Conservation (phyloP, 1,139 yeast genomes). For the Debaryomyces nepalensis region DNA sequence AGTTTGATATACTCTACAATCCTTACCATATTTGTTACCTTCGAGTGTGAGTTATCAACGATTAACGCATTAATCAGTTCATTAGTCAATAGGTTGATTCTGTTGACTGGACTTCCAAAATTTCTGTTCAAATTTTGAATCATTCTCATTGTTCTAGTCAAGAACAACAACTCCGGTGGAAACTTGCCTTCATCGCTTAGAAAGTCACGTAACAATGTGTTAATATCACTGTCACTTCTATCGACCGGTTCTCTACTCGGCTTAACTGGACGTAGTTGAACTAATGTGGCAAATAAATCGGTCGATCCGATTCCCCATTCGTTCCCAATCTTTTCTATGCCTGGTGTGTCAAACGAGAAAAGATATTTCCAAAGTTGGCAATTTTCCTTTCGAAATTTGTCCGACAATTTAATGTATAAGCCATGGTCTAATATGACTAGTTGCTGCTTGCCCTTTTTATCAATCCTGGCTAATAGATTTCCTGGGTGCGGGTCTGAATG, state of each 20-base stretch:
- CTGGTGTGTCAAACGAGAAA: constrained; percentile 54
- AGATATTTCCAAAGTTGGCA: constrained; percentile 65
- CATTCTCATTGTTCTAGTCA: constrained; percentile 75
- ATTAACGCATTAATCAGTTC: constrained; percentile 48
- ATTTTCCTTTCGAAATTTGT: constrained; percentile 59
- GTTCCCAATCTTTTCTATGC: constrained; percentile 52
- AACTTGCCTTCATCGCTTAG: constrained; percentile 66
- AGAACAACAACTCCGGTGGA: constrained; percentile 67
- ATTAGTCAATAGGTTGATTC: constrained; percentile 63
- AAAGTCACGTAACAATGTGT: constrained; percentile 41
- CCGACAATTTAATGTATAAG: constrained; percentile 59
- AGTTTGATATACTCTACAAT: constrained; percentile 26
- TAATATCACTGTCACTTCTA: constrained; percentile 22
- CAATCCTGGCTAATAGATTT: constrained; percentile 59
- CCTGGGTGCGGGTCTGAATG: constrained; percentile 91
- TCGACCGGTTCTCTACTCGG: constrained; percentile 30
- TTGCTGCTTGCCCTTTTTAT: constrained; percentile 51
- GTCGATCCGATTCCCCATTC: constrained; percentile 77
- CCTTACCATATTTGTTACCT: constrained; percentile 13
- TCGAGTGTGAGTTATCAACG: constrained; percentile 19
- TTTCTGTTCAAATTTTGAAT: constrained; percentile 69
- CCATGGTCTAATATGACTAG: constrained; percentile 80
- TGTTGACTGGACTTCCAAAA: constrained; percentile 74
- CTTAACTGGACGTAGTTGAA: constrained; percentile 53
- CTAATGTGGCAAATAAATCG: constrained; percentile 65